Base-by-base conservation (phyloP, 495 filamentous ascomycete genomes). In the Cenococcum geophilum region DNA sequence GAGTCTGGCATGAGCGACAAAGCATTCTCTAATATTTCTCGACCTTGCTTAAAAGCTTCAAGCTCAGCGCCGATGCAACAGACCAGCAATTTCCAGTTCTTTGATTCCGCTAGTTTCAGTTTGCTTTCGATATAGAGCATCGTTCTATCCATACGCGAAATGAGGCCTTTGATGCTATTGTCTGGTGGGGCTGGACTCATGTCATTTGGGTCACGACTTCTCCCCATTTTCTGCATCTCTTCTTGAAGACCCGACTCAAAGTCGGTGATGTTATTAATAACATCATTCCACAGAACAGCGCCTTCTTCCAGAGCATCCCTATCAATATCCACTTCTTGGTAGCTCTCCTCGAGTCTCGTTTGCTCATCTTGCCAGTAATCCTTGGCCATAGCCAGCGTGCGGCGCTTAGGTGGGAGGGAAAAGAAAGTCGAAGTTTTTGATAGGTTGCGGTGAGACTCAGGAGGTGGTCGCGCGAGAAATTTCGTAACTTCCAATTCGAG, bases 31-130 rank as follows among this genome's bases (percentile, higher is more conserved):
- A 97, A 75, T 63, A 95, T 79, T 1, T 74, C 74, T 58, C 81
- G 78, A 10, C 86, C 88, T 67, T 91, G 85, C 54, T 74, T 78
- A 56, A 96, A 83, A 8, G 95, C 92, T 65, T 92, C 88, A 4
- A 96, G 71, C 68, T 98, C 93, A 0, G 93, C 89, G 4, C 91
- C 87, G 60, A 97, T 85, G 59, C 89, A 91, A 59, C 87, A 92
- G 22, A 96, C 82, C 23, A 98, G 77, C 25, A 97, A 74, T 43
- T 89, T 97, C 93, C 93, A 98, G 6, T 84, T 81, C 57, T 80
- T 81, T 4, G 80, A 78, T 57, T 86, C 79, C 0, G 85, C 87
- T 36, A 80, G 73, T 16, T 80, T 78, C n/a, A 86, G 68, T 6
- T 78, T 79, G 37, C 78, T 74, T 56, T 86, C 82, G n/a, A 96